Conservation (phyloP, 2,329 filamentous ascomycete species). For the Helotiales sp. region DNA sequence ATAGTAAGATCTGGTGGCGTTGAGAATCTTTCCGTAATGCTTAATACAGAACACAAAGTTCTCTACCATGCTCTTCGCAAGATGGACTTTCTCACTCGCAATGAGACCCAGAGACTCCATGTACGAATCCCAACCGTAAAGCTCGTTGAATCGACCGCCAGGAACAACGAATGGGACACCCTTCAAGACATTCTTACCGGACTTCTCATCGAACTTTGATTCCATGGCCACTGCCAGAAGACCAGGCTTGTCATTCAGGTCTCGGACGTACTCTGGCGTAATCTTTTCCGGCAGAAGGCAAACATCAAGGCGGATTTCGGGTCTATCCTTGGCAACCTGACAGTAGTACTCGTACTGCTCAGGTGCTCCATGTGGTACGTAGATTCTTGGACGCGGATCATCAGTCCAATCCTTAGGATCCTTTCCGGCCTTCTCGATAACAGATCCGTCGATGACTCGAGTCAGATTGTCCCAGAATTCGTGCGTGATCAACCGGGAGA, state of each 20-base stretch:
- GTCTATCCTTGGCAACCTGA: slow-evolving; percentile 75
- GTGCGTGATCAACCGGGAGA: slow-evolving; percentile 84
- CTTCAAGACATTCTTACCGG: slow-evolving; percentile 71
- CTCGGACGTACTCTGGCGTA: slow-evolving; percentile 79
- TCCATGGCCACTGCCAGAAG: slow-evolving; percentile 91
- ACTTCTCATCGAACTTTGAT: slow-evolving; percentile 68
- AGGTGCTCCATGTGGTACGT: slow-evolving; percentile 82
- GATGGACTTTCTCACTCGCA: slow-evolving; percentile 80
- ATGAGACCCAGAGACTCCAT: slow-evolving; percentile 94
- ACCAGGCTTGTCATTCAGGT: slow-evolving; percentile 86
- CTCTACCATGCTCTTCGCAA: slow-evolving; percentile 91
- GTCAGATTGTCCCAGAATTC: slow-evolving; percentile 95
- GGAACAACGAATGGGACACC: slow-evolving; percentile 97
- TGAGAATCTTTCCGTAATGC: slow-evolving; percentile 98
- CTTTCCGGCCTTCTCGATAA: slow-evolving; percentile 81
- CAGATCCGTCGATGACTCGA: slow-evolving; percentile 84
- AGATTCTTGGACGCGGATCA: slow-evolving; percentile 88
- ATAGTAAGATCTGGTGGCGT: slow-evolving; percentile 96
- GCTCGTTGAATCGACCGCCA: slow-evolving; percentile 94
- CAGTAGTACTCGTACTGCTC: slow-evolving; percentile 91
- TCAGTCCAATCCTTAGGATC: slow-evolving; percentile 97
- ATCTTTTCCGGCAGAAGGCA: slow-evolving; percentile 77
- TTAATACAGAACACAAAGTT: slow-evolving; percentile 99
- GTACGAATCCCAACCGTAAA: slow-evolving; percentile 99
- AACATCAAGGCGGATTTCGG: slow-evolving; percentile 87